Base-by-base conservation (phyloP, 164 flowering plant species). In the Vitis cinerea region DNA sequence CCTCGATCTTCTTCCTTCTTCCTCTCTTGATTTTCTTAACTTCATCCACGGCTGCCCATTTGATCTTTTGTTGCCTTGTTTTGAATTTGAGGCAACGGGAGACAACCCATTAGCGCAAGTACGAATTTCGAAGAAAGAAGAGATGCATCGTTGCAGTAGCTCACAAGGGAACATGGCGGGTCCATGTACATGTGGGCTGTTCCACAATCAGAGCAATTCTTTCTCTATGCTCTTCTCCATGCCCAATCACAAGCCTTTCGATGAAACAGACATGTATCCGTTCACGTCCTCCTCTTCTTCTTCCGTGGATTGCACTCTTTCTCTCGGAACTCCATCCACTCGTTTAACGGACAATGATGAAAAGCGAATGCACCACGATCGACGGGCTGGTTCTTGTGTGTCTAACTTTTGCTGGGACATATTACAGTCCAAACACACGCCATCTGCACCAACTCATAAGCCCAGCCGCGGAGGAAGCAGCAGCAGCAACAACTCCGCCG, bases 281-380 rank as follows among this genome's bases (percentile, higher is more conserved):
- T 72, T 30, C 64, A 6, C 77, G 10, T 51, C 77, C 47, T 65
- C 71, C 8, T 56, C 84, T 52, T 77, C 88, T 0, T 76, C 96
- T 55, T 74, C 89, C 1, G 99, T 96, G 3, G 99, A 96, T 66
- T 96, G 99, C 74, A 96, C 99, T 10, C 96, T 96, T 30, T 96
- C 99, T 31, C 71, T 96, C 0, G 97, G 98, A 0, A 90, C 97
- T 0, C 99, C 99, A 0, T 91, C 99, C 12, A 90, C 99, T 11
- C 95, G 99, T 23, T 70, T 74, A 14, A 68, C 67, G 15, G 72
- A 73, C 50, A 73, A 71, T 19, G 73, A 58, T 53, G 74, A 65
- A 29, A 16, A 59, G 44, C 56, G 72, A 4, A 53, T 14, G 15
- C 57, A 69, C 68, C 65, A 59, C 17, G 70, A 63, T n/a, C 78